Conservation (phyloP, 306 rosid species). For the Cucurbita moschata region DNA sequence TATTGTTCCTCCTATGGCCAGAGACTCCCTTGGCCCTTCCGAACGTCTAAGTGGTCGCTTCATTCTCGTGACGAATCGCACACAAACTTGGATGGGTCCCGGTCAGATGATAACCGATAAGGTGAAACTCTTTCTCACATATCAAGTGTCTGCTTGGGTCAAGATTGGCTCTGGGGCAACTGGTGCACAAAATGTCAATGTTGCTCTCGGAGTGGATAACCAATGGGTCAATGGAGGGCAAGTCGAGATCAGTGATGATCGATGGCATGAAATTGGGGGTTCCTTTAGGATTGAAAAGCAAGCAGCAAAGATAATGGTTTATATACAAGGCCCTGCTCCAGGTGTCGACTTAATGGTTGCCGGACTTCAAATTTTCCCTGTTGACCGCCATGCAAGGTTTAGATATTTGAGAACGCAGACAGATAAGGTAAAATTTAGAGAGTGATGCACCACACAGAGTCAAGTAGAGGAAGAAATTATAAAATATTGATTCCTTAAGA, state of each 20-base stretch:
- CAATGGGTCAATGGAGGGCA: conserved; percentile 97
- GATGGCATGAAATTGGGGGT: conserved; percentile 91
- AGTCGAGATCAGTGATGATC: conserved; percentile 30
- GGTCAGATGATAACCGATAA: conserved; percentile 75
- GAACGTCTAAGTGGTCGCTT: conserved; percentile 57
- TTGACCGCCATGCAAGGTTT: conserved; percentile 65
- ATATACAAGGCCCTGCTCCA: conserved; percentile 77
- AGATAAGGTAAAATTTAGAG: conserved; percentile 40
- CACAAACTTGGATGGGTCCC: conserved; percentile 97
- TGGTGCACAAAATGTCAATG: conserved; percentile 57
- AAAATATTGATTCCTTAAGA: background rate
- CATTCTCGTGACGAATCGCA: conserved; percentile 64
- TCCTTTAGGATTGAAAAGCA: conserved; percentile 89
- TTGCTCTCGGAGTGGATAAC: conserved; percentile 61
- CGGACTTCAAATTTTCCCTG: conserved; percentile 88
- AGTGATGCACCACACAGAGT: background rate
- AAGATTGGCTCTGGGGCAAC: conserved; percentile 46
- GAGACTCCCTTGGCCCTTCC: conserved; percentile 75
- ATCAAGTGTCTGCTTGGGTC: conserved; percentile 94
- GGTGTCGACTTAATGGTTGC: conserved; percentile 76
- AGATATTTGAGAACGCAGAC: conserved; percentile 45
- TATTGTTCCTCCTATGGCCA: conserved; percentile 84
- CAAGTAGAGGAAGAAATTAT: background rate
- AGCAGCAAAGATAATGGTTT: conserved; percentile 68
- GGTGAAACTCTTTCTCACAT: conserved; percentile 60